Percentiles rank a stretch among this genome's conserved stretches.
Conservation (phyloP, 2,329 filamentous ascomycete species). For the Pestalotiopsis fici region DNA sequence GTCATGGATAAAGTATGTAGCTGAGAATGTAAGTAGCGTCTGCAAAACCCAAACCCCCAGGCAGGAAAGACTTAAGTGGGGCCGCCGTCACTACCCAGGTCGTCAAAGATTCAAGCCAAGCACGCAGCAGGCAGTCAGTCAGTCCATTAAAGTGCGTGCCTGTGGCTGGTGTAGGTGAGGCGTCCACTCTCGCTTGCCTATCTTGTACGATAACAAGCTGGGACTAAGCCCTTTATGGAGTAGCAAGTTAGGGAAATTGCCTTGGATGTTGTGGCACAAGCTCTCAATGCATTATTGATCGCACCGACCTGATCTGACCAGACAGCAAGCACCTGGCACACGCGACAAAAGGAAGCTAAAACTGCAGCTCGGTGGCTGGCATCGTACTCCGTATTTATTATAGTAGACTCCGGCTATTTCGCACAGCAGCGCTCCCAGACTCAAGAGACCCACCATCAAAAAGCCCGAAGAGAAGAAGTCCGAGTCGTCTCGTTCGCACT, state of each 20-base stretch:
- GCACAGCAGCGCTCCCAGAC: background rate
- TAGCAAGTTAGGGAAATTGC: background rate
- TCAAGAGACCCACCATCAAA: background rate
- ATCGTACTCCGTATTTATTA: background rate
- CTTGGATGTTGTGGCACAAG: background rate
- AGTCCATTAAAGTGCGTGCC: background rate
- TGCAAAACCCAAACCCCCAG: background rate
- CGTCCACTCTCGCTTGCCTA: background rate
- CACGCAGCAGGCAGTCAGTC: too few relatives aligned
- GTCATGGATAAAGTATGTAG: background rate
- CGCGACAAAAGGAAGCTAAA: background rate
- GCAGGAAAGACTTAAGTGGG: background rate
- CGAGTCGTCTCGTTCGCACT: constrained; percentile 1
- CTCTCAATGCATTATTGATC: background rate
- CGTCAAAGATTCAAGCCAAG: too few relatives aligned
- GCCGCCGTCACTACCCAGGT: background rate
- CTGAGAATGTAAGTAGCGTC: background rate
- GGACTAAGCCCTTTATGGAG: background rate
- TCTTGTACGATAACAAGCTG: background rate
- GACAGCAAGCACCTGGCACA: background rate
- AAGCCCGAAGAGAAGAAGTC: background rate
- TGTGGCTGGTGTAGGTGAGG: background rate
- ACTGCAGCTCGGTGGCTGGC: background rate
- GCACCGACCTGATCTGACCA: background rate
- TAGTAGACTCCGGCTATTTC: background rate